Percentiles rank a stretch among this genome's conserved stretches.
Evolutionary conservation across 2,329 filamentous ascomycete species (phyloP).

Genomic region (Phaeosphaeria sp.): DNA sequence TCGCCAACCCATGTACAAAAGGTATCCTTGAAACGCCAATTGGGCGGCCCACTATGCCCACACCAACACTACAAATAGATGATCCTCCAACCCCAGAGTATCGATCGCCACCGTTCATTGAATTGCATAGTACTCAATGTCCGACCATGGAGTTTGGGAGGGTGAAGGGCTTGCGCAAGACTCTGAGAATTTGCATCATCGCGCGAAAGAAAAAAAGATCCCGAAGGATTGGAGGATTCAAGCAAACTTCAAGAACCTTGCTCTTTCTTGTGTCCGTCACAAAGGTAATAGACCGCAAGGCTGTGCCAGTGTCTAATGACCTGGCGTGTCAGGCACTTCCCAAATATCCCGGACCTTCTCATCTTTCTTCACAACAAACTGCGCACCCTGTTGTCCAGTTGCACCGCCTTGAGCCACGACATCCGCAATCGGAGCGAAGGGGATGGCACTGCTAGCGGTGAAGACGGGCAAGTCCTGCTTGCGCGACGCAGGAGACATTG

Average conservation of each 20-base stretch:
- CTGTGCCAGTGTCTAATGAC: conserved; percentile 16
- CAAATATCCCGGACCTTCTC: conserved; percentile 44
- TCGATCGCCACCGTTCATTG: not conserved
- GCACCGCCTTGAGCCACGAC: conserved; percentile 25
- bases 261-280: not conserved
- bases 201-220: not conserved
- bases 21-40: conserved; percentile 5
- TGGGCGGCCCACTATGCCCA: not conserved
- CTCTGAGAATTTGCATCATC: not conserved
- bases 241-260: not conserved
- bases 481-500: conserved; percentile 41
- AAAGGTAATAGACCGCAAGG: not conserved
- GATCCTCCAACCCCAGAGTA: not conserved
- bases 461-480: conserved; percentile 58
- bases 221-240: not conserved
- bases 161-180: not conserved
- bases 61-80: not conserved
- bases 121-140: not conserved
- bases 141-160: not conserved
- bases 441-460: conserved; percentile 49
- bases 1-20: not conserved
- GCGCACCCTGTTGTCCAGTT: conserved; percentile 4
- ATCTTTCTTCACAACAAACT: conserved; percentile 7
- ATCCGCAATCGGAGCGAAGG: conserved; percentile 39
- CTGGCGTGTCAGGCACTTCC: conserved; percentile 56